Base-by-base conservation (phyloP, 768 basidiomycete species). In the Myochromella boudieri region DNA sequence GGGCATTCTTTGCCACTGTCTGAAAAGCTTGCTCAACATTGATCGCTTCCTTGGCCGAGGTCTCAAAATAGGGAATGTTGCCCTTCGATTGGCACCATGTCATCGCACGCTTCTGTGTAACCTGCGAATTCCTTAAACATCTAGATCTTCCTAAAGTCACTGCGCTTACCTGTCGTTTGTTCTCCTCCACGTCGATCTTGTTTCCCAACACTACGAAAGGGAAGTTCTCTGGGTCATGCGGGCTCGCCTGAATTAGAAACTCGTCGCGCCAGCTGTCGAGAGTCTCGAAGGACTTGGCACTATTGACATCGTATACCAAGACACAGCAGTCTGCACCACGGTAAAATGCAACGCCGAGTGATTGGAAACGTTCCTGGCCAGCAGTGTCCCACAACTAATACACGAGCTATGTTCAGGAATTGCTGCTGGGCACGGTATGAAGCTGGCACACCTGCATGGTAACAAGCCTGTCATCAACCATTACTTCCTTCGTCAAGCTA, bases 11-110 rank as follows among this genome's bases (percentile, higher is more conserved):
- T n/a, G 95, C 95, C 46, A 98, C 95, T 1, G 95, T 97, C 69
- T 97, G 95, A 84, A 99, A 99, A 3, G 95, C 97, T 67, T 98
- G 95, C 66, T 99, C 97, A 44, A 99, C 97, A 61, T 99, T 99
- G 77, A 98, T 97, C 9, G 97, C 95, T 69, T 99, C 97, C 71
- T 99, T 99, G 31, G 97, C 97, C 7, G 97, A 99, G 4, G 97
- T 98, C 75, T 99, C 97, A 66, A 98, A 99, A 72, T 98, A 99
- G 22, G 97, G 97, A 54, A 99, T 97, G 69, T 98, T 98, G 64
- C 95, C 95, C 74, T 98, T 98, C 48, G 95, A 87, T 60, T 98
- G 95, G 67, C 97, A 99, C 97, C 97, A 99, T 3, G 95, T 92
- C 94, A 98, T 97, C 14, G 97, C 95, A 33, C 95, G 89, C 67